Evolutionary conservation across 140 eudicot species (phyloP), one percentile per base, ranked within the genome.

Genomic region (Oenanthe javanica): DNA sequence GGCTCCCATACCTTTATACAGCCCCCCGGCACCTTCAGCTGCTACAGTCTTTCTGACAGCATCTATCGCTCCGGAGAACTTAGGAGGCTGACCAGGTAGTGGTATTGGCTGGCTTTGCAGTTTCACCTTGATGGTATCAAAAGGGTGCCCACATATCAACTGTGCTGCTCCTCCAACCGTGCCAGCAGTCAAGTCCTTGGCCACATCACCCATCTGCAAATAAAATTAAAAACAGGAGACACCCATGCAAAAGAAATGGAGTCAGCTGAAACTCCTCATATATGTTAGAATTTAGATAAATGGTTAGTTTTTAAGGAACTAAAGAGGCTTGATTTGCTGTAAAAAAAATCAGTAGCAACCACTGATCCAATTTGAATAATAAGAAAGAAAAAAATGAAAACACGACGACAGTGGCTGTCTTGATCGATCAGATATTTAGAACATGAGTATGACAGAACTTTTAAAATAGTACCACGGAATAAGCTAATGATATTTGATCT

Each of bases 1-100:
- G 81, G 98, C 98, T 4, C 98, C 98, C 97, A 93, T 93, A 57
- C 98, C 98, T 85, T 91, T 93, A 86, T 85, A 93, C 76, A 93
- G 83, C 27, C 98, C 98, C 46, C 90, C 78, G 3, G 94, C 87
- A 9, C 98, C 98, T 87, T 93, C 98, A 31, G 97, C 91, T 14
- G 98, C 97, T 61, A 93, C 7, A 61, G 98, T 93, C 85, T 93
- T 90, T 77, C 82, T 89, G 61, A 91, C 92, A 48, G 98, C 98
- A 88, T 93, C 98, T 70, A 93, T 83, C 25, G 98, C 98, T 66
- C 98, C 97, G 0, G 94, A 71, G 61, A 82, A 93, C 87, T 85
- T 91, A 54, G 95, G 97, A 73, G 64, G 86, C 86, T 91, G 98
- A 81, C 98, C 98, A 9, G 97, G 92, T 63, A 80, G 85, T 36